Evolutionary conservation across 306 rosid species (phyloP).

Genomic region (Vigna nakashimae): DNA sequence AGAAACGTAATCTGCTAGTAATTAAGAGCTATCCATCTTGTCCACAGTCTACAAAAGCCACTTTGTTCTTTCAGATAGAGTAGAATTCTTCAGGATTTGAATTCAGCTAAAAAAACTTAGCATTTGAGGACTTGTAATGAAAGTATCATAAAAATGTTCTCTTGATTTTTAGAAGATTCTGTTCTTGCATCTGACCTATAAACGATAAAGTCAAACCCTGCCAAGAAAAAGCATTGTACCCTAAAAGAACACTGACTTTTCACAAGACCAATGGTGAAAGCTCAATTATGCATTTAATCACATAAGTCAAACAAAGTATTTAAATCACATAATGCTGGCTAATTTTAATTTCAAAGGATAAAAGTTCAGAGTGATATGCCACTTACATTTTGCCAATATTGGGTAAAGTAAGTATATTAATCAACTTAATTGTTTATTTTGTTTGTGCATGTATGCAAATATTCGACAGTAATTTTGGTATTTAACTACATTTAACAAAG

Average conservation of each 20-base stretch:
- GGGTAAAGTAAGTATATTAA: not conserved
- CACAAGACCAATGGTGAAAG: not conserved
- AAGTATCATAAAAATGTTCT: constrained; percentile 1
- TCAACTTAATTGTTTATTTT: constrained; percentile 5
- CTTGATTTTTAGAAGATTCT: not conserved
- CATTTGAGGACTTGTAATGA: constrained; percentile 9
- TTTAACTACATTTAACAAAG: constrained; percentile 36
- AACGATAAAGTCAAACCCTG: not conserved
- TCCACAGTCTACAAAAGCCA: not conserved
- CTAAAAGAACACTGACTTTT: not conserved
- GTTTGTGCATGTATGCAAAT: not conserved
- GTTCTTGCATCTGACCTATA: not conserved
- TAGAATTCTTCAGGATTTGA: not conserved
- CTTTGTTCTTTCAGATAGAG: constrained; percentile 9
- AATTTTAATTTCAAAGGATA: not conserved
- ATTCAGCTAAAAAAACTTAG: constrained; percentile 6
- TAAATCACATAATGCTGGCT: not conserved
- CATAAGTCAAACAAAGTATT: not conserved
- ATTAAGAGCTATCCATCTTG: constrained; percentile 9
- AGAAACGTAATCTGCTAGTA: not conserved
- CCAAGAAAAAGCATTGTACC: not conserved
- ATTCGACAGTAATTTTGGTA: constrained; percentile 11
- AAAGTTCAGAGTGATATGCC: not conserved
- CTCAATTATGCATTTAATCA: constrained; percentile 2
- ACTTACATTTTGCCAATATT: not conserved